These are phyloP conservation scores for Camelina neglecta DNA, from an alignment of 345 rosid species.

Conservation along the genomic window DNA sequence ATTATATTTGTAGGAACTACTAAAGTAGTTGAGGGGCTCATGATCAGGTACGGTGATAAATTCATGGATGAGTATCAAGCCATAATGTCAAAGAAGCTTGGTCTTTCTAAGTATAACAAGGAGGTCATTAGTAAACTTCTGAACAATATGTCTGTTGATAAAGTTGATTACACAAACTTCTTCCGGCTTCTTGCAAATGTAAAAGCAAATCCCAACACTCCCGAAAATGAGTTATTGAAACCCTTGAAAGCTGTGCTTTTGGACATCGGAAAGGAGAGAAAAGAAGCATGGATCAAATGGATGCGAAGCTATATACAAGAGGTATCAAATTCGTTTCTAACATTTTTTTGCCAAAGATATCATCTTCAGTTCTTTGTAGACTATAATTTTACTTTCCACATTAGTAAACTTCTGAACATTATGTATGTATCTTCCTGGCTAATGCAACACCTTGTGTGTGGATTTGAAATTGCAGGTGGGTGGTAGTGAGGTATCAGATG, in stretches of 20 bases:
- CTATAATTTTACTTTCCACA: background rate
- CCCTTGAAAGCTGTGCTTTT: constrained; percentile 86
- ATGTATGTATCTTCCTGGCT: constrained; percentile 11
- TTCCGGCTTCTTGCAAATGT: constrained; percentile 79
- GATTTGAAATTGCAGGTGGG: constrained; percentile 56
- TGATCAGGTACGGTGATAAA: constrained; percentile 80
- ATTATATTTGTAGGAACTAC: background rate
- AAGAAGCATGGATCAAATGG: constrained; percentile 94
- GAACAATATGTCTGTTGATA: constrained; percentile 94
- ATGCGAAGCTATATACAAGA: constrained; percentile 80
- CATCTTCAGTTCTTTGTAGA: background rate
- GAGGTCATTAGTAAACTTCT: constrained; percentile 80
- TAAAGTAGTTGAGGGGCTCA: background rate
- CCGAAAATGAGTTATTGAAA: constrained; percentile 66
- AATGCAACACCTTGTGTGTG: constrained; percentile 23
- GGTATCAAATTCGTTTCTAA: constrained; percentile 49
- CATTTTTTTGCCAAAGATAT: background rate
- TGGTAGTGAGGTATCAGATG: constrained; percentile 69
- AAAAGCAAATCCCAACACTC: constrained; percentile 69
- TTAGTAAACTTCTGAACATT: no score
- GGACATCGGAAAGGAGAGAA: constrained; percentile 96
- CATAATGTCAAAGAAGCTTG: constrained; percentile 87
- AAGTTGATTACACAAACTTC: constrained; percentile 97
- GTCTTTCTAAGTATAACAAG: constrained; percentile 90
- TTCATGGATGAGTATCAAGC: constrained; percentile 98